Percentiles rank a stretch among this genome's conserved stretches.
Conservation (phyloP, 192 early-diverging fungal species). For the Chytriomyces hyalinus region DNA sequence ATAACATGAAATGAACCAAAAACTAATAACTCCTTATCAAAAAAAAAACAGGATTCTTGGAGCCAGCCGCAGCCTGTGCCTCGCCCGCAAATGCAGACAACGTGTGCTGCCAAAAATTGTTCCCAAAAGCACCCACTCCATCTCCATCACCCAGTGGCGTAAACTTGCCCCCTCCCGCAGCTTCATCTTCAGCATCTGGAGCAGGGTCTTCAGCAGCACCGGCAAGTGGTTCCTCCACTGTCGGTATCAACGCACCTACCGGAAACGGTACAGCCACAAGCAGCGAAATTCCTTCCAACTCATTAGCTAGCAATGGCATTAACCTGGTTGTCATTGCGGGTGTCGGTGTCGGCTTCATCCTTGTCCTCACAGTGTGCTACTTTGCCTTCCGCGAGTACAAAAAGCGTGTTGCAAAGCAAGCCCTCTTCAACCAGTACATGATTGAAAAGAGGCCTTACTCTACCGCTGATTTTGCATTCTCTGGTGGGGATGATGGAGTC, state of each 20-base stretch:
- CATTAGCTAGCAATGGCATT: neutral
- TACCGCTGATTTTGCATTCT: neutral
- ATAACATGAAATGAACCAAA: no score
- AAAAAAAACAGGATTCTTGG: neutral
- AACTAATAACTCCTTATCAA: neutral
- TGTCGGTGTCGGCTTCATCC: neutral
- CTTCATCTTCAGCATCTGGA: constrained; percentile 1
- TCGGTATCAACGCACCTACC: neutral
- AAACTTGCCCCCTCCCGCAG: neutral
- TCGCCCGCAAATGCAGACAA: neutral
- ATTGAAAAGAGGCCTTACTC: constrained; percentile 1
- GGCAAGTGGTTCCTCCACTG: neutral
- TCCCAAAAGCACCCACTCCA: neutral
- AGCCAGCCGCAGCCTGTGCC: neutral
- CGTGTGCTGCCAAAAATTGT: neutral
- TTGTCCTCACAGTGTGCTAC: neutral
- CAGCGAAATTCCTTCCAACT: no score
- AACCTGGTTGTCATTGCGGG: neutral
- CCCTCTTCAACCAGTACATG: constrained; percentile 2
- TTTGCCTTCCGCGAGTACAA: neutral
- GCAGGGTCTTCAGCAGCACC: neutral
- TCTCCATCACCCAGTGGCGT: neutral
- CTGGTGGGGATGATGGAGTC: no score
- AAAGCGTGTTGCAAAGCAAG: neutral
- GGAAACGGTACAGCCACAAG: no score